These are phyloP conservation scores for Rhodotorula mucilaginosa DNA, from an alignment of 1,284 basidiomycete species.

Conservation along the genomic window DNA sequence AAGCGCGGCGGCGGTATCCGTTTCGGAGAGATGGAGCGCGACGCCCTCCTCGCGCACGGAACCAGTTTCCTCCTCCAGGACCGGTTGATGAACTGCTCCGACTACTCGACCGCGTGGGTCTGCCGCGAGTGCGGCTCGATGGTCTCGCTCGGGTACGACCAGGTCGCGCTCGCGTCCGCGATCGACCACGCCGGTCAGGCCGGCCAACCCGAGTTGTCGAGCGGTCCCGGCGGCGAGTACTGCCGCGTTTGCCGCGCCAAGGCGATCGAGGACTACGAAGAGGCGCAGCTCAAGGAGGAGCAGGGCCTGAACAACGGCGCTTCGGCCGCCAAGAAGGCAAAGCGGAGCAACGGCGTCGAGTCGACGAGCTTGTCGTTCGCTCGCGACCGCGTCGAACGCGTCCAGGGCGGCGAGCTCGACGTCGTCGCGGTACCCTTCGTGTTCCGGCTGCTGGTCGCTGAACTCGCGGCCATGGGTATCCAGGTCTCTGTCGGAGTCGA, in stretches of 20 bases:
- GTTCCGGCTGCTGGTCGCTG: constrained; percentile 72
- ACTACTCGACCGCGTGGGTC: constrained; percentile 98
- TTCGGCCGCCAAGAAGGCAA: constrained; percentile 16
- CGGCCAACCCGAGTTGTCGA: constrained; percentile 53
- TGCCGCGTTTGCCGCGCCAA: constrained; percentile 80
- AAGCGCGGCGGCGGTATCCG: constrained; percentile 99
- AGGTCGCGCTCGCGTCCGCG: constrained; percentile 65
- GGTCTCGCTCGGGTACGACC: constrained; percentile 91
- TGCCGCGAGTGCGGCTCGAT: constrained; percentile 94
- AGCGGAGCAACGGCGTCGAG: constrained; percentile 22
- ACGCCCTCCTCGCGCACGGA: constrained; percentile 96
- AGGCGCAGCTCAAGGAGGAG: constrained; percentile 37
- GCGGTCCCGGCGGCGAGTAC: constrained; percentile 75
- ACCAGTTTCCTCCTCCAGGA: constrained; percentile 98
- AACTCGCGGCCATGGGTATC: constrained; percentile 61
- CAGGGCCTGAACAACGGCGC: constrained; percentile 4
- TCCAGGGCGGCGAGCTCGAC: constrained; percentile 76
- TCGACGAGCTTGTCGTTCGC: constrained; percentile 51
- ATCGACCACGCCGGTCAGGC: constrained; percentile 51
- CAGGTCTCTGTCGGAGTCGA: constrained; percentile 20
- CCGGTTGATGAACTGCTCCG: constrained; percentile 98
- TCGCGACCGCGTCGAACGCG: constrained; percentile 12
- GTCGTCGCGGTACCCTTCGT: constrained; percentile 95
- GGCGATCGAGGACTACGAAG: constrained; percentile 55
- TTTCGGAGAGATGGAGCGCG: constrained; percentile 99